These are phyloP conservation scores for Starmerella lactis-condensi DNA, from an alignment of 805 yeast genomes.

Conservation along the genomic window DNA sequence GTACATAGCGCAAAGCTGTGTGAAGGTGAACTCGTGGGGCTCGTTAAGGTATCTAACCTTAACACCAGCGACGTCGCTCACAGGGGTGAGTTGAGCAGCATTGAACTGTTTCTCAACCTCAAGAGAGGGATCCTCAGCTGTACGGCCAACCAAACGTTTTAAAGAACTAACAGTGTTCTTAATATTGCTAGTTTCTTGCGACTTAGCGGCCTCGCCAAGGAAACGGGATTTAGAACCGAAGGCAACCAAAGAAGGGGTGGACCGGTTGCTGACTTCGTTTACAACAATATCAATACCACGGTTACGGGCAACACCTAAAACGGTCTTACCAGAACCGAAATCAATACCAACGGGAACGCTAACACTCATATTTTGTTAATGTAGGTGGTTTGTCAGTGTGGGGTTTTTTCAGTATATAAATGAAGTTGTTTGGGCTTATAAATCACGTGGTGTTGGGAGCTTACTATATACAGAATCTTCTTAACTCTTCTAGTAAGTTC, in stretches of 20 bases:
- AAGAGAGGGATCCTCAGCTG: constrained; percentile 56
- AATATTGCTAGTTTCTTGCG: constrained; percentile 88
- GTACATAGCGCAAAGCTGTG: constrained; percentile 90
- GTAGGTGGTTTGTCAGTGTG: background rate
- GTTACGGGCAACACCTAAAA: constrained; percentile 84
- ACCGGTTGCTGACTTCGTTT: constrained; percentile 94
- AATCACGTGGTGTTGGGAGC: no score
- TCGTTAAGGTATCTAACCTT: constrained; percentile 72
- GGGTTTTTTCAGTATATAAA: background rate
- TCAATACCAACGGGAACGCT: constrained; percentile 62
- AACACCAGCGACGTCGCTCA: constrained; percentile 59
- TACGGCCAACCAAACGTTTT: constrained; percentile 79
- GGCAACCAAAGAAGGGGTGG: constrained; percentile 84
- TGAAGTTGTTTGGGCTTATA: no score
- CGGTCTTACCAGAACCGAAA: constrained; percentile 88
- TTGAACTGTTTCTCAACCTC: constrained; percentile 54
- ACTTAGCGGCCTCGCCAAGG: constrained; percentile 90
- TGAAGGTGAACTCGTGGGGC: constrained; percentile 59
- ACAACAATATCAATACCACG: constrained; percentile 97
- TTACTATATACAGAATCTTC: no score
- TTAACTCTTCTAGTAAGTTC: no score
- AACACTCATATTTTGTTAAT: constrained; percentile 13
- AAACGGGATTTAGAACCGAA: constrained; percentile 78
- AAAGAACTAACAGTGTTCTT: constrained; percentile 91
- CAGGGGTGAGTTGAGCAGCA: constrained; percentile 52